phyloP scores from a whole-genome alignment of 192 early-diverging fungal genomes.

The Dissophora ornata region DNA sequence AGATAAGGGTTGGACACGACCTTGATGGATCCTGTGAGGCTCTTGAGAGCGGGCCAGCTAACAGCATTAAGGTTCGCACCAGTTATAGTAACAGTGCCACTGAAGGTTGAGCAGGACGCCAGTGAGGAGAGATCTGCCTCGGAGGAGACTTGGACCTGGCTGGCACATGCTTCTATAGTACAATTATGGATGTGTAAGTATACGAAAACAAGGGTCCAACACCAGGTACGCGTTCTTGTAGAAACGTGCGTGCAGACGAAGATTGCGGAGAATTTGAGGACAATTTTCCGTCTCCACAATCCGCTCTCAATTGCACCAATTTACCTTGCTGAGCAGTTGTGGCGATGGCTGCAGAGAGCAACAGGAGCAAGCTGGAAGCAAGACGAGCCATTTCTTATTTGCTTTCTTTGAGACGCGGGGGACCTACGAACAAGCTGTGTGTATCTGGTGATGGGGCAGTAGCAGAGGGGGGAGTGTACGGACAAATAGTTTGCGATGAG shows the following conservation, averaged over 20 bases:
- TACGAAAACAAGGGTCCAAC: too few relatives aligned
- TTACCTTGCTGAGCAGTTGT: constrained; percentile 28
- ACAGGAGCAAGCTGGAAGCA: constrained; percentile 6
- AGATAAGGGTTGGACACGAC: constrained; percentile 31
- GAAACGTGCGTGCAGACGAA: too few relatives aligned
- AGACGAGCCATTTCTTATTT: constrained; percentile 16
- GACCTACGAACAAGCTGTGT: too few relatives aligned
- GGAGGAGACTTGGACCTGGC: constrained; percentile 12
- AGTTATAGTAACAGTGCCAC: constrained; percentile 20
- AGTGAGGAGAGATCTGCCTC: constrained; percentile 21
- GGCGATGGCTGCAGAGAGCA: constrained; percentile 19
- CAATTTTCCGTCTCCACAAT: too few relatives aligned
- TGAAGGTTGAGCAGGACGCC: constrained; percentile 24
- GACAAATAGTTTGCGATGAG: too few relatives aligned
- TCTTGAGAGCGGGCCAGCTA: constrained; percentile 20
- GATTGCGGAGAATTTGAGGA: too few relatives aligned
- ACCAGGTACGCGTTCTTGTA: too few relatives aligned
- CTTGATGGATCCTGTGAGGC: constrained; percentile 34
- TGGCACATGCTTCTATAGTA: constrained; percentile 13
- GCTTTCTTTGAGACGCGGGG: too few relatives aligned
- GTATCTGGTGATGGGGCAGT: too few relatives aligned
- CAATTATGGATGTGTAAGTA: too few relatives aligned
- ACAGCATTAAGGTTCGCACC: constrained; percentile 14
- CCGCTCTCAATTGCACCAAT: too few relatives aligned
- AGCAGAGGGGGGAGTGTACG: too few relatives aligned